Conservation (phyloP, 78 protist species). For the Emiliania huxleyi region DNA sequence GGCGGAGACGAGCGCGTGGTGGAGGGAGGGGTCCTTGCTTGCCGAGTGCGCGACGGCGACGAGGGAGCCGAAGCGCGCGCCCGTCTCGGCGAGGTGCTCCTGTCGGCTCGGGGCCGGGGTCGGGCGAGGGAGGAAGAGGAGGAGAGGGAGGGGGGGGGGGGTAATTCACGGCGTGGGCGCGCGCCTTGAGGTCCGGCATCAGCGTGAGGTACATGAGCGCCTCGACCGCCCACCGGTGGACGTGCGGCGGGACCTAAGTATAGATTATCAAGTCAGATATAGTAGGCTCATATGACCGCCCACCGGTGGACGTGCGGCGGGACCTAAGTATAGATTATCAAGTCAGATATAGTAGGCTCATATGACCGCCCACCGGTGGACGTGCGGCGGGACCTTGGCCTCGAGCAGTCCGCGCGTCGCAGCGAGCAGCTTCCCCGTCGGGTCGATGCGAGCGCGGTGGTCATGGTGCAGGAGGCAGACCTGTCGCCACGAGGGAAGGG, state of each 20-base stretch:
- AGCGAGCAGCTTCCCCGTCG: neutral
- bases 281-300: too few species aligned
- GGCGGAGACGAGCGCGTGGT: neutral
- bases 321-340: too few species aligned
- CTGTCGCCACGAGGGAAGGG: too few species aligned
- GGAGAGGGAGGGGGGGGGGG: too few species aligned
- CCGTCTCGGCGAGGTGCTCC: neutral
- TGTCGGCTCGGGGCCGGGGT: too few species aligned
- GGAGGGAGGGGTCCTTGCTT: neutral
- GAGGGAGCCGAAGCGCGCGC: neutral
- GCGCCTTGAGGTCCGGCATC: neutral
- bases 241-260: too few species aligned
- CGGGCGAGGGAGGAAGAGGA: too few species aligned
- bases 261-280: too few species aligned
- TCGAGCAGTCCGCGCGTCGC: neutral
- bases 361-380: constrained; percentile 9
- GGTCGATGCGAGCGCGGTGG: neutral
- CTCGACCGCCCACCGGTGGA: too few species aligned
- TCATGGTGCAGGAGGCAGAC: neutral
- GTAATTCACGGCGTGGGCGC: too few species aligned
- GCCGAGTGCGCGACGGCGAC: neutral
- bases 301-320: too few species aligned
- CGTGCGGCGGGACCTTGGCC: neutral
- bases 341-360: too few species aligned
- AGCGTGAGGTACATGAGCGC: neutral